These are phyloP conservation scores for Eutypella sp. DNA, from an alignment of 2,329 filamentous ascomycete genomes.

Conservation along the genomic window DNA sequence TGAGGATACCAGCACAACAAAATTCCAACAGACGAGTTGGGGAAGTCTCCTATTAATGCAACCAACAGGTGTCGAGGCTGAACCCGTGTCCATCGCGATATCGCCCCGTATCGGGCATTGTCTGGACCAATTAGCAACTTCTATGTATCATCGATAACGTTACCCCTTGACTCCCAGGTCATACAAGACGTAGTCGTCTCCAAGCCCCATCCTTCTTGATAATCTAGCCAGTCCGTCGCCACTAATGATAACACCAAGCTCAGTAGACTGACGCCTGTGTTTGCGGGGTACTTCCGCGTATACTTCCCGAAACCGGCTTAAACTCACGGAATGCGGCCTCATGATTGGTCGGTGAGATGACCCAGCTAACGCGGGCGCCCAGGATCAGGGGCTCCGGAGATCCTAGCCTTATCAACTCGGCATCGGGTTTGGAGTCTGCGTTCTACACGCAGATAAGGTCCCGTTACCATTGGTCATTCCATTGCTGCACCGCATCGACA, in stretches of 20 bases:
- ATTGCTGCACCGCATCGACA: neutral
- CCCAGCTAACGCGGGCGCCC: conserved; percentile 2
- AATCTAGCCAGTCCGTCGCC: neutral
- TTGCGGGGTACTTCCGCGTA: conserved; percentile 22
- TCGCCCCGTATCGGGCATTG: neutral
- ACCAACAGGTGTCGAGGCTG: neutral
- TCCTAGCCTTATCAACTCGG: neutral
- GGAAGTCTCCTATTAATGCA: neutral
- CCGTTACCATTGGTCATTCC: neutral
- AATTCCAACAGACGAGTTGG: neutral
- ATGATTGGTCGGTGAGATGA: conserved; percentile 7
- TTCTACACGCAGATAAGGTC: neutral
- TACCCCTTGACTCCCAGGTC: neutral
- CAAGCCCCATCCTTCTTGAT: conserved; percentile 7
- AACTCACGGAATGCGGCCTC: conserved; percentile 3
- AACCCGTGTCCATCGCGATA: neutral
- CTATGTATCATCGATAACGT: neutral
- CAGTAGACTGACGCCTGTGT: conserved; percentile 9
- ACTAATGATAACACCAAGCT: conserved; percentile 9
- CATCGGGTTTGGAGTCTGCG: neutral
- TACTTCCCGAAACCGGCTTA: conserved; percentile 23
- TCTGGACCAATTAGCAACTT: neutral
- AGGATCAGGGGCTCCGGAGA: neutral
- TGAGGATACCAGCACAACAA: neutral
- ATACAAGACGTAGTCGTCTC: neutral